phyloP scores from a whole-genome alignment of 306 rosid genomes.

The Cucumis cinereus region DNA sequence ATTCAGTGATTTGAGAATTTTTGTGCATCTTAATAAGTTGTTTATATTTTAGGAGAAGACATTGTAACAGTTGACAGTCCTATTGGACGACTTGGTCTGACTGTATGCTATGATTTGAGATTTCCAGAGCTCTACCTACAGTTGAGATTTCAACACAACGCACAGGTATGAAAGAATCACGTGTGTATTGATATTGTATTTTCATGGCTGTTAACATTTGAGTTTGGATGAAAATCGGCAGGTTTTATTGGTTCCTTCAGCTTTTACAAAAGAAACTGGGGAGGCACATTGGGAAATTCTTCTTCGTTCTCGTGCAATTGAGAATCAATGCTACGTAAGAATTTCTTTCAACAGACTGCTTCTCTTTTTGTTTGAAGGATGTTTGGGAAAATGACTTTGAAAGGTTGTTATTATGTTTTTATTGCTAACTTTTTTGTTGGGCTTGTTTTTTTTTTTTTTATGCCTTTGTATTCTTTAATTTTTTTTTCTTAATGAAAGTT shows the following conservation, averaged over 20 bases:
- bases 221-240: conserved; percentile 15
- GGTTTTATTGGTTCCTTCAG: conserved; percentile 82
- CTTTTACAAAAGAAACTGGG: conserved; percentile 84
- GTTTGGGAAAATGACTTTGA: not conserved
- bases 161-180: conserved; percentile 35
- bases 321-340: conserved; percentile 84
- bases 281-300: conserved; percentile 97
- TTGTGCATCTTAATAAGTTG: conserved; percentile 6
- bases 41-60: conserved; percentile 53
- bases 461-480: too few relatives aligned
- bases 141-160: conserved; percentile 69
- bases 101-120: conserved; percentile 92
- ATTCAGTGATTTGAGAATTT: not conserved
- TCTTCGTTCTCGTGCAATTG: conserved; percentile 93
- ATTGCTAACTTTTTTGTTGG: too few relatives aligned
- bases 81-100: conserved; percentile 75
- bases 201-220: conserved; percentile 11
- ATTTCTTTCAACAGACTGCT: conserved; percentile 7
- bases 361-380: not conserved
- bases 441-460: too few relatives aligned
- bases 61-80: conserved; percentile 79
- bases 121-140: conserved; percentile 78
- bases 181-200: conserved; percentile 11
- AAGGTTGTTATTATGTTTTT: not conserved
- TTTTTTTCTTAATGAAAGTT: too few relatives aligned